phyloP scores from a whole-genome alignment of 2,329 filamentous ascomycete genomes.

The Leptographium lundbergii region DNA sequence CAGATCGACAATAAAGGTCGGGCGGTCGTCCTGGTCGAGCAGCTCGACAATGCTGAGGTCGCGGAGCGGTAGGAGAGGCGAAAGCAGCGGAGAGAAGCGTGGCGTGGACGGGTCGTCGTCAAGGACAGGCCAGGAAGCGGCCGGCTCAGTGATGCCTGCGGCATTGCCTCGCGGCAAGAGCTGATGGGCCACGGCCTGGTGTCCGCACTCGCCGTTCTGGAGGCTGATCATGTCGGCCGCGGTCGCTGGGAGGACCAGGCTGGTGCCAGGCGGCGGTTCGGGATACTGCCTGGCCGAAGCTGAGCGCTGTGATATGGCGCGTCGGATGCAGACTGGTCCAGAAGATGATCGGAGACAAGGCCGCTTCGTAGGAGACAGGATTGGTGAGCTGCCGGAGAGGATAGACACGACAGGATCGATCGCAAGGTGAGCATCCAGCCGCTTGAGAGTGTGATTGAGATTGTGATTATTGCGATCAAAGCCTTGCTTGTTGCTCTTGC shows the following conservation, averaged over 20 bases:
- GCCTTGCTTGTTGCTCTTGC: background rate
- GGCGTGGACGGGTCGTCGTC: slow-evolving; percentile 13
- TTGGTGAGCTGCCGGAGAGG: background rate
- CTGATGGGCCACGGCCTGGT: slow-evolving; percentile 37
- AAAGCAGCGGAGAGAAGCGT: slow-evolving; percentile 21
- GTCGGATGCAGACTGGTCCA: background rate
- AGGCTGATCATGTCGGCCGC: slow-evolving; percentile 28
- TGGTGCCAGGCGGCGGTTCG: slow-evolving; percentile 15
- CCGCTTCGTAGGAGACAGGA: background rate
- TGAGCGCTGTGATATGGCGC: background rate
- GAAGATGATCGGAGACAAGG: background rate
- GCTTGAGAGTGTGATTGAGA: background rate
- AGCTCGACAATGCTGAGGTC: slow-evolving; percentile 58
- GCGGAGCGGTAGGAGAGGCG: slow-evolving; percentile 43
- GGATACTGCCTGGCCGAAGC: background rate
- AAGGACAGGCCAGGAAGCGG: slow-evolving; percentile 11
- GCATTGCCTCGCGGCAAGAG: slow-evolving; percentile 43
- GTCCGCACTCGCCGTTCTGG: slow-evolving; percentile 23
- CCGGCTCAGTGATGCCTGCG: slow-evolving; percentile 21
- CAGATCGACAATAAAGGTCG: slow-evolving; percentile 64
- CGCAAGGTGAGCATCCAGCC: background rate
- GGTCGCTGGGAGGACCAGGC: background rate
- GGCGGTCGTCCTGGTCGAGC: slow-evolving; percentile 63
- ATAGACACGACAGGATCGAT: background rate
- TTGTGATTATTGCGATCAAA: background rate